Base-by-base conservation (phyloP, 805 yeast genomes). In the Hanseniaspora hatyaiensis region DNA sequence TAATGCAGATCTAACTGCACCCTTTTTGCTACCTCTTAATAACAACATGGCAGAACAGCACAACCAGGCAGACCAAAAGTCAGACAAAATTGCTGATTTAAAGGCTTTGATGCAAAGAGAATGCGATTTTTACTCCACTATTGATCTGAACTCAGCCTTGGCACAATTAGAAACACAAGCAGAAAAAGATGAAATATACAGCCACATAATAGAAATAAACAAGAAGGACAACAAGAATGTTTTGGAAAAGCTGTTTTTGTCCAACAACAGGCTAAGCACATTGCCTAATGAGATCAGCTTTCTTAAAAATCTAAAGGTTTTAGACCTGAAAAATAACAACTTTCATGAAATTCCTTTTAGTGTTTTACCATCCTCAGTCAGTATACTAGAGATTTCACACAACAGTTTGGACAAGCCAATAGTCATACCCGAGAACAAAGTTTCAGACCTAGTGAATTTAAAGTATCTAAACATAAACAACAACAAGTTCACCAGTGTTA, bases 301-400 rank as follows among this genome's bases (percentile, higher is more conserved):
- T 8, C 55, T 81, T 50, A 54, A 67, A 12, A 62, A 66, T 37
- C 62, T 82, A 45, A 66, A 74, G 47, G 80, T 77, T 52, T 62
- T 84, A 49, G 89, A 83, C 59, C 61, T 84, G 39, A 82, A 82
- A 57, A 66, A 69, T 50, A 84, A 84, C 59, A 58, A 64, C 38
- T 68, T 84, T 44, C 53, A 66, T 2, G 67, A 63, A 39, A 69
- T 83, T 38, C 87, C 94, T 0, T 37, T 40, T 30, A 16, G 33
- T 11, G 8, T 28, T 32, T 26, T 49, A 3, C 59, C 62, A 1
- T 55, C 59, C 11, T 65, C 68, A 6, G 62, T 83, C 47, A 88
- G 80, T 55, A 77, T 78, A 44, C 61, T 83, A 34, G 89, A 83
- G 60, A 59, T 82, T 18, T 77, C 86, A 18, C 62, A 66, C 31